Percentiles rank a stretch among this genome's conserved stretches.
These are phyloP conservation scores for Collybiopsis luxurians DNA, from an alignment of 768 basidiomycete species.

Conservation along the genomic window DNA sequence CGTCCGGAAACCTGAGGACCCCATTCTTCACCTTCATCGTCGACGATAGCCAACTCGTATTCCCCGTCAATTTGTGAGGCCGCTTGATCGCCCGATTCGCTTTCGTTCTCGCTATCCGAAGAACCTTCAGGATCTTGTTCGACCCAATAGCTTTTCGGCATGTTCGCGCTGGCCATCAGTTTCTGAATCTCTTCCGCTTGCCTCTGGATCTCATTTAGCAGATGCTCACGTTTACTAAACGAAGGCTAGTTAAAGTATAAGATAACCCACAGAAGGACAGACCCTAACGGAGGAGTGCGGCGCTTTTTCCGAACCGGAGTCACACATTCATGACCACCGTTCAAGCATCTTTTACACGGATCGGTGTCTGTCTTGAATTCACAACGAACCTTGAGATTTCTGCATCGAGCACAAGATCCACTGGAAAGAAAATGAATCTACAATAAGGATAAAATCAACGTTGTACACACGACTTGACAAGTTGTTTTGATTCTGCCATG, in stretches of 20 bases:
- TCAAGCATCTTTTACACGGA: slow-evolving; percentile 71
- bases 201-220: slow-evolving; percentile 73
- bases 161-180: slow-evolving; percentile 58
- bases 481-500: slow-evolving; percentile 31
- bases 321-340: slow-evolving; percentile 69
- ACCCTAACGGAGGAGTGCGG: slow-evolving; percentile 69
- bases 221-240: slow-evolving; percentile 81
- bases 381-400: slow-evolving; percentile 63
- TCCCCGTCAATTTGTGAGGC: slow-evolving; percentile 16
- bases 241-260: slow-evolving; percentile 9
- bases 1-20: slow-evolving; percentile 8
- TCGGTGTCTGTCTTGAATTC: slow-evolving; percentile 73
- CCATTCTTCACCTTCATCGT: slow-evolving; percentile 37
- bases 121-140: slow-evolving; percentile 44
- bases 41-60: slow-evolving; percentile 37
- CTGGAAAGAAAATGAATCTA: slow-evolving; percentile 23
- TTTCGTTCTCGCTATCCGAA: slow-evolving; percentile 35
- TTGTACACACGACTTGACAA: slow-evolving; percentile 40
- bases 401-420: slow-evolving; percentile 75
- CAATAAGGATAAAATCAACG: slow-evolving; percentile 7
- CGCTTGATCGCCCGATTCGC: slow-evolving; percentile 23
- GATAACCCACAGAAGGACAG: not conserved
- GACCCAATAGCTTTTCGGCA: slow-evolving; percentile 49
- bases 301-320: slow-evolving; percentile 84
- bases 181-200: slow-evolving; percentile 72